Evolutionary conservation across 2,329 filamentous ascomycete species (phyloP), one percentile per base, ranked within the genome.

Genomic region (Cordyceps tenuipes): DNA sequence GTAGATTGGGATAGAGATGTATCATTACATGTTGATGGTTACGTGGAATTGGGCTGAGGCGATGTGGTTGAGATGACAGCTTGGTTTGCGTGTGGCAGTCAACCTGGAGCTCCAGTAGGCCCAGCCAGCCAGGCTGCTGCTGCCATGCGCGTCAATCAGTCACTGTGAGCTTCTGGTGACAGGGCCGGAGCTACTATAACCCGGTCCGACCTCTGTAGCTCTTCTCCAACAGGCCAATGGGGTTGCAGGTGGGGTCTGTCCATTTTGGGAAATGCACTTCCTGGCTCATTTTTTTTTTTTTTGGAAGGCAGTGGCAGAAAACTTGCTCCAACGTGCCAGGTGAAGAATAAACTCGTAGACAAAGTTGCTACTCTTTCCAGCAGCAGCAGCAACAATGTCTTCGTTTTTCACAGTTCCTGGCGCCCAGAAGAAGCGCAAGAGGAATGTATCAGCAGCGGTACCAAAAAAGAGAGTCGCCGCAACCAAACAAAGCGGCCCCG

Each of bases 391-490:
- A 66, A 77, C 65, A 66, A 95, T 96, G 92, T 96, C 93, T 69
- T 96, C 92, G 44, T 99, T 97, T 76, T 99, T 99, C 76, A 96
- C 92, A 56, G 79, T 88, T 44, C 91, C 94, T 6, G 88, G 89
- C 46, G 88, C 89, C 55, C 88, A 93, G 70, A 90, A 90, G 77
- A 97, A 97, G 82, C 82, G 94, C 68, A 97, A 97, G 80, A 83
- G 92, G 63, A 69, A 78, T 7, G 73, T 77, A 60, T 79, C 80
- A 29, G 70, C 77, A 17, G 80, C 84, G 55, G 73, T 73, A 6
- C 81, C 84, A 2, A 85, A 85, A 72, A 88, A 86, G 69, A 78
- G 82, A 71, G 68, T 80, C 62, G 80, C 80, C 64, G 75, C 77
- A 57, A 71, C 79, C 34, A 79, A 79, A 63, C 62, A 73, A 46